These are phyloP conservation scores for Verticillium albo-atrum DNA, from an alignment of 2,329 filamentous ascomycete genomes.

Conservation along the genomic window DNA sequence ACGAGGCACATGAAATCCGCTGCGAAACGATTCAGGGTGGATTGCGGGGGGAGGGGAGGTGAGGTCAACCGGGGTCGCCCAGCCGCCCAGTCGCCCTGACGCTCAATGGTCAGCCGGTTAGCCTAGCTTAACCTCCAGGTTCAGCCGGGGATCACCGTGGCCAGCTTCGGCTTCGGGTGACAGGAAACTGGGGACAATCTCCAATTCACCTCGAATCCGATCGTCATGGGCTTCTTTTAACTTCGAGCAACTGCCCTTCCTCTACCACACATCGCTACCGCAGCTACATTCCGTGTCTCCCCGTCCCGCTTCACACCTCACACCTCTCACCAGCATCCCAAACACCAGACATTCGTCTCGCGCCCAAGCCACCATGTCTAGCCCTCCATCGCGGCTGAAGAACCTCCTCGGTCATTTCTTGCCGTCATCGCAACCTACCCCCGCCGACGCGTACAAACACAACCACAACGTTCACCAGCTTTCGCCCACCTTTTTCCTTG, in stretches of 20 bases:
- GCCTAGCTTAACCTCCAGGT: neutral
- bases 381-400: constrained; percentile 55
- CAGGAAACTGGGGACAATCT: neutral
- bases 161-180: neutral
- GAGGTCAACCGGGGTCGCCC: too few relatives aligned
- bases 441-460: constrained; percentile 29
- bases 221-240: neutral
- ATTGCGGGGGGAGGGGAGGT: neutral
- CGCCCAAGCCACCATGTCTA: constrained; percentile 49
- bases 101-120: neutral
- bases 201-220: neutral
- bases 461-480: constrained; percentile 68
- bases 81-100: neutral
- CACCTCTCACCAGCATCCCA: neutral
- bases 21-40: neutral
- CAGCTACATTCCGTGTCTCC: neutral
- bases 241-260: neutral
- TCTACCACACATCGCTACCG: neutral
- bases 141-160: neutral
- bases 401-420: constrained; percentile 50
- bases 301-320: neutral
- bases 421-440: constrained; percentile 22
- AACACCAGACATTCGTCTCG: neutral
- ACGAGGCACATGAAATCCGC: too few relatives aligned
- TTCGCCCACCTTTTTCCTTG: constrained; percentile 82